Conservation (phyloP, 2,329 filamentous ascomycete genomes). For the Ophiostoma populinum region DNA sequence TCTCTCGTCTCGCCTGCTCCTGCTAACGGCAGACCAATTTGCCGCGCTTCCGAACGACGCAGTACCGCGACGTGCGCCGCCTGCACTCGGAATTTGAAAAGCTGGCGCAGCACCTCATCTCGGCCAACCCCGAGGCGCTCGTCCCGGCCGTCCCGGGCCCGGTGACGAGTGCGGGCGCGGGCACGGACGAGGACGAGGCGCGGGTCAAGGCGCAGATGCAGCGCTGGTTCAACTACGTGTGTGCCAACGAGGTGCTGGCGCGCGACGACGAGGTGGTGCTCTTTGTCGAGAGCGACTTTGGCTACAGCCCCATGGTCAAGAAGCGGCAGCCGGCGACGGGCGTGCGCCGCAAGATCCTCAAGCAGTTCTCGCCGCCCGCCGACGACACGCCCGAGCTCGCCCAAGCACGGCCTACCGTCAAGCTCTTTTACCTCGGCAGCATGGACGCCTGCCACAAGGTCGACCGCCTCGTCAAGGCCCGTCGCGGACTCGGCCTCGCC, state of each 20-base stretch:
- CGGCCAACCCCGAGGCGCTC: constrained; percentile 89
- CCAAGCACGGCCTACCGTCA: constrained; percentile 76
- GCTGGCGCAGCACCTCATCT: constrained; percentile 88
- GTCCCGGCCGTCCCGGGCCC: constrained; percentile 90
- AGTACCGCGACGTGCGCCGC: constrained; percentile 92
- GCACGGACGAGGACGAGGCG: constrained; percentile 86
- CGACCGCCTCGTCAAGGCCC: constrained; percentile 79
- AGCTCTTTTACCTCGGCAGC: constrained; percentile 83
- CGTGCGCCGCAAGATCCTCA: constrained; percentile 84
- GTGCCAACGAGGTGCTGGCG: constrained; percentile 81
- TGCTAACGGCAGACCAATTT: constrained; percentile 62
- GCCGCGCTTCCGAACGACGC: constrained; percentile 92
- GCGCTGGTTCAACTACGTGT: constrained; percentile 88
- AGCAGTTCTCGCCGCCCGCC: constrained; percentile 93
- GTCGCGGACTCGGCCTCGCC: constrained; percentile 75
- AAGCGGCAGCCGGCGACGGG: constrained; percentile 95
- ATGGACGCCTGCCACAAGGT: constrained; percentile 98
- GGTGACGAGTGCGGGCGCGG: constrained; percentile 83
- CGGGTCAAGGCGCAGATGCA: constrained; percentile 82
- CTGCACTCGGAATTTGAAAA: constrained; percentile 93
- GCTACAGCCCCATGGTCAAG: constrained; percentile 87
- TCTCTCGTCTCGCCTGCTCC: no score
- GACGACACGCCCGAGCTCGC: constrained; percentile 93
- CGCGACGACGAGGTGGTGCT: constrained; percentile 93
- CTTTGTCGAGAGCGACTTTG: constrained; percentile 98